These are phyloP conservation scores for Blepharisma stoltei DNA, from an alignment of 73 alveolate genomes.

Conservation along the genomic window DNA sequence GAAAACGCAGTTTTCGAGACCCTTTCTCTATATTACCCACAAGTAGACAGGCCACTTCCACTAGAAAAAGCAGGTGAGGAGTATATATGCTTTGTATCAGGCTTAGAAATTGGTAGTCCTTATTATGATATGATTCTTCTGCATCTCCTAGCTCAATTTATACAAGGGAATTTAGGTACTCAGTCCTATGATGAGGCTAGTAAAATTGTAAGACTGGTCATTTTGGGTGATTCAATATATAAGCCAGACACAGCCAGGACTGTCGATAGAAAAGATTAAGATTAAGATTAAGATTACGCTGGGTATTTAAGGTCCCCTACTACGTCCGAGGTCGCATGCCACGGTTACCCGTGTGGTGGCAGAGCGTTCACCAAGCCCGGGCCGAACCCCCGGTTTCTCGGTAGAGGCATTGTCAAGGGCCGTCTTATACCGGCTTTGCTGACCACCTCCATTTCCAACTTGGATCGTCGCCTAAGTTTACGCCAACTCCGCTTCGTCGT, in stretches of 20 bases:
- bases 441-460: too few species aligned
- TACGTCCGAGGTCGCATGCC: too few species aligned
- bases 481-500: too few species aligned
- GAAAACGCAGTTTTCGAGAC: constrained; percentile 15
- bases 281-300: too few species aligned
- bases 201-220: constrained; percentile 2
- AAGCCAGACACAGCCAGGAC: constrained; percentile 17
- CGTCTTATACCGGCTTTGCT: too few species aligned
- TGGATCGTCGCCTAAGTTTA: too few species aligned
- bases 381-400: too few species aligned
- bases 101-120: constrained; percentile 24
- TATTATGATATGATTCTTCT: not conserved
- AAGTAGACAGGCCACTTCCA: not conserved
- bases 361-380: too few species aligned
- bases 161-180: not conserved
- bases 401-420: too few species aligned
- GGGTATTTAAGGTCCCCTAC: too few species aligned
- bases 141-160: not conserved
- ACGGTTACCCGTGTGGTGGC: too few species aligned
- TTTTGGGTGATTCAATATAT: constrained; percentile 9
- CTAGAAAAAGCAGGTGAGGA: not conserved
- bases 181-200: not conserved
- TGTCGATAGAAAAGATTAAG: constrained; percentile 11
- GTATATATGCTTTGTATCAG: constrained; percentile 26
- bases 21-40: not conserved